Percentiles rank a stretch among this genome's conserved stretches.
These are phyloP conservation scores for Sclerotinia sclerotiorum DNA, from an alignment of 2,329 filamentous ascomycete species.

Conservation along the genomic window DNA sequence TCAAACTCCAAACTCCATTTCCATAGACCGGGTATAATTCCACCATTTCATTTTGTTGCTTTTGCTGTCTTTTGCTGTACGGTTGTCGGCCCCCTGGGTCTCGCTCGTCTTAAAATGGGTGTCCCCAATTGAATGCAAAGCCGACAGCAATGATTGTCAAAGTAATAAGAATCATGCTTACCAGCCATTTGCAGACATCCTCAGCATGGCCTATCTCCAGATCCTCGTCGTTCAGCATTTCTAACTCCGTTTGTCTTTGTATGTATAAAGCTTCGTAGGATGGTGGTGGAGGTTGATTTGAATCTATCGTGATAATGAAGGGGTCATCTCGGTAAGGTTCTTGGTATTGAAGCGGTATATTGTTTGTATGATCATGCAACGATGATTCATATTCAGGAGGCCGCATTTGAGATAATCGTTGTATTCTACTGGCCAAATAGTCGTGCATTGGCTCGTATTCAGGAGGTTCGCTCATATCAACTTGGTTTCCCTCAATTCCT, in stretches of 20 bases:
- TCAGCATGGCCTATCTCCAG: constrained; percentile 30
- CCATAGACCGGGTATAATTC: constrained; percentile 18
- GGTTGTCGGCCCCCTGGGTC: background rate
- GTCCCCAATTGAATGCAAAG: constrained; percentile 37
- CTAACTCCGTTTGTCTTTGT: constrained; percentile 30
- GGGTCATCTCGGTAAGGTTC: constrained; percentile 38
- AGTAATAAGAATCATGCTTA: constrained; percentile 37
- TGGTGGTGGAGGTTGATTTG: constrained; percentile 31
- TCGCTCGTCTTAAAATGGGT: constrained; percentile 21
- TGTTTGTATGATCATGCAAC: constrained; percentile 4
- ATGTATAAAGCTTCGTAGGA: constrained; percentile 34
- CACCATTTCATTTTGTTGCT: constrained; percentile 1
- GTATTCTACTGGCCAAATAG: constrained; percentile 33
- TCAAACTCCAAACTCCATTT: constrained; percentile 15
- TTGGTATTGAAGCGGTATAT: constrained; percentile 22
- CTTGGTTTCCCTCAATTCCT: constrained; percentile 1
- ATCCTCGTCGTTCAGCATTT: constrained; percentile 29
- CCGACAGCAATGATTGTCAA: constrained; percentile 36
- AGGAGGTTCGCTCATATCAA: constrained; percentile 28
- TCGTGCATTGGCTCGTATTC: constrained; percentile 39
- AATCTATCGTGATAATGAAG: constrained; percentile 34
- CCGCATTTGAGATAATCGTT: constrained; percentile 19
- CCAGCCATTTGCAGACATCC: constrained; percentile 38
- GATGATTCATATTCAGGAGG: constrained; percentile 13
- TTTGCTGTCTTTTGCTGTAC: background rate